Evolutionary conservation across 805 yeast genomes (phyloP).

Genomic region (Metschnikowia reukaufii): DNA sequence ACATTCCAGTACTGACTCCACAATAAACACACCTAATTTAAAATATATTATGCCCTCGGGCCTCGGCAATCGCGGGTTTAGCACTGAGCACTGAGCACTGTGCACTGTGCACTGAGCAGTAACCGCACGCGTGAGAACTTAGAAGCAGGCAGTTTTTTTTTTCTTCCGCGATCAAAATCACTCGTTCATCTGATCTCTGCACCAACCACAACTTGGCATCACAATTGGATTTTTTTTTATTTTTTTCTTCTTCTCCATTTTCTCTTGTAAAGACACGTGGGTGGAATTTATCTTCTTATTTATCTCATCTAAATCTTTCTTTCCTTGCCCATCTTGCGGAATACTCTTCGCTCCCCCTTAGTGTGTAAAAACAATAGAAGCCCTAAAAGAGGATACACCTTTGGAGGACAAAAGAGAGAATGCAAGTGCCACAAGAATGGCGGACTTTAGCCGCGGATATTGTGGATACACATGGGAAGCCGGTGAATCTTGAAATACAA

Average conservation of each 20-base stretch:
- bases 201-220: not conserved
- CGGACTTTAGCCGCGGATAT: conserved; percentile 24
- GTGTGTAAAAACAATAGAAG: not conserved
- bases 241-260: too few relatives aligned
- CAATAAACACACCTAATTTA: too few relatives aligned
- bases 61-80: too few relatives aligned
- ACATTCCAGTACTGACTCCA: too few relatives aligned
- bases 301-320: not conserved
- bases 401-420: not conserved
- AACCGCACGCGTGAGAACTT: not conserved
- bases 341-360: too few relatives aligned
- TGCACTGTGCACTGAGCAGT: too few relatives aligned
- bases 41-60: too few relatives aligned
- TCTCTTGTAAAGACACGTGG: not conserved
- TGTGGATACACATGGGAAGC: conserved; percentile 24
- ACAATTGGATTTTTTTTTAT: not conserved
- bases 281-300: not conserved
- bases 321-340: too few relatives aligned
- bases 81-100: too few relatives aligned
- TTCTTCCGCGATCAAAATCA: not conserved
- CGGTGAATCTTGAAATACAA: conserved; percentile 30
- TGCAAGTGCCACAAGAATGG: conserved; percentile 7
- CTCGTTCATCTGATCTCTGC: not conserved
- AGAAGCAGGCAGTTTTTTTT: not conserved
- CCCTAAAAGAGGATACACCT: not conserved